Percentiles rank a stretch among this genome's conserved stretches.
phyloP scores from a whole-genome alignment of 78 protist genomes.

The Planoprotostelium fungivorum region DNA sequence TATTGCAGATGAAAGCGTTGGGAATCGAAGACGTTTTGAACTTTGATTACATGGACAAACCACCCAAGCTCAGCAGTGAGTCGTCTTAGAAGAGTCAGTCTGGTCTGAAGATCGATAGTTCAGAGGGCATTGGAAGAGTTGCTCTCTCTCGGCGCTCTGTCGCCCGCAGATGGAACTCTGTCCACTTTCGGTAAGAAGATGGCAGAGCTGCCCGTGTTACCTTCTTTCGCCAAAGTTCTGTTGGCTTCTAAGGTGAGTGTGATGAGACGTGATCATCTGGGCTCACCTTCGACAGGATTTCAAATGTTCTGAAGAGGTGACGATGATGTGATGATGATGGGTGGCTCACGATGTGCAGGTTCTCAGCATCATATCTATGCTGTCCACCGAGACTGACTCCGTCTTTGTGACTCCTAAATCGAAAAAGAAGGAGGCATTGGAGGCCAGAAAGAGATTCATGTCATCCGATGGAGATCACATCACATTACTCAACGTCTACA shows the following conservation, averaged over 20 bases:
- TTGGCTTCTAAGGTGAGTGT: slow-evolving; percentile 12
- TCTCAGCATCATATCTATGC: slow-evolving; percentile 32
- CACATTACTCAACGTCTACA: slow-evolving; percentile 29
- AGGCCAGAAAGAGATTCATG: slow-evolving; percentile 30
- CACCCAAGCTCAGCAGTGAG: slow-evolving; percentile 25
- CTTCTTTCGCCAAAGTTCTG: slow-evolving; percentile 60
- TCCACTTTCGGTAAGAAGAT: slow-evolving; percentile 36
- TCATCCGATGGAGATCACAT: slow-evolving; percentile 70
- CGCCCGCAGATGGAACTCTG: slow-evolving; percentile 3
- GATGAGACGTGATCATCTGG: not conserved
- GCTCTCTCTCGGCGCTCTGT: slow-evolving; percentile 40
- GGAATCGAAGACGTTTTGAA: slow-evolving; percentile 52
- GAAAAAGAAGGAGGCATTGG: slow-evolving; percentile 26
- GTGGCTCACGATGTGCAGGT: not conserved
- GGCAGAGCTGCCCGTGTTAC: slow-evolving; percentile 60
- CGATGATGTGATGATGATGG: not conserved
- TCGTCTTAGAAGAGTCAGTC: not conserved
- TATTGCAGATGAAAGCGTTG: slow-evolving; percentile 53
- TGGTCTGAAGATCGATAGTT: not conserved
- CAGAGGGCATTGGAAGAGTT: slow-evolving; percentile 33
- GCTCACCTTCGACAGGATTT: slow-evolving; percentile 19
- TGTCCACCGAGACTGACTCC: slow-evolving; percentile 31
- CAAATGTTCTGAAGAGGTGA: slow-evolving; percentile 42
- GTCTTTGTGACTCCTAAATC: slow-evolving; percentile 34
- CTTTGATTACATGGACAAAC: slow-evolving; percentile 61